phyloP scores from a whole-genome alignment of 768 basidiomycete species.

The Dentipellis sp. region DNA sequence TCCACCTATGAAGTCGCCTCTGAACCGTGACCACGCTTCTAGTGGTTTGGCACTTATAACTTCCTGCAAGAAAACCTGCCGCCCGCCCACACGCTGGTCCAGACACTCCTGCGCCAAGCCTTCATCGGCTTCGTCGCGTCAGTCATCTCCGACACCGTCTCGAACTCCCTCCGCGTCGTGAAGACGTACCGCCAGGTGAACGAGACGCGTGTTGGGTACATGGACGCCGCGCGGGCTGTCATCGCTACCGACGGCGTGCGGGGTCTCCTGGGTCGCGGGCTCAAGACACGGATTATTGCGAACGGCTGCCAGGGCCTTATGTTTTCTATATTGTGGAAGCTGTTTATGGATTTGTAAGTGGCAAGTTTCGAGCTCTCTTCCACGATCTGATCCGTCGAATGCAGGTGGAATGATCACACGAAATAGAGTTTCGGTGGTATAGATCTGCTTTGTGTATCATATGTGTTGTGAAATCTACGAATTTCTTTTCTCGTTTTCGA shows the following conservation, averaged over 20 bases:
- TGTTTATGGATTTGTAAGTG: slow-evolving; percentile 82
- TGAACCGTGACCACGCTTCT: slow-evolving; percentile 6
- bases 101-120: slow-evolving; percentile 69
- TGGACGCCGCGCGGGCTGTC: slow-evolving; percentile 68
- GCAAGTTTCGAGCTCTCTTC: background rate
- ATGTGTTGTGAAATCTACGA: too few species aligned
- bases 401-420: slow-evolving; percentile 10
- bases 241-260: slow-evolving; percentile 64
- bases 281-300: slow-evolving; percentile 82
- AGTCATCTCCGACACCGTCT: slow-evolving; percentile 74
- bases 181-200: slow-evolving; percentile 96
- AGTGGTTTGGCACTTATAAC: slow-evolving; percentile 88
- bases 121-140: slow-evolving; percentile 89
- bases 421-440: background rate
- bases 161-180: slow-evolving; percentile 84
- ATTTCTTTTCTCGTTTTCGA: too few species aligned
- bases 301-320: slow-evolving; percentile 90
- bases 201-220: slow-evolving; percentile 70
- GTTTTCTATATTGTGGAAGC: slow-evolving; percentile 87
- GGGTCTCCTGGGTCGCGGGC: slow-evolving; percentile 81
- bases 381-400: background rate
- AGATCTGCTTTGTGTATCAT: too few species aligned
- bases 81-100: slow-evolving; percentile 34
- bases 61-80: slow-evolving; percentile 62
- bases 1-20: background rate